Evolutionary conservation across 2,329 filamentous ascomycete genomes (phyloP).

Genomic region (Tolypocladium ovalisporum): DNA sequence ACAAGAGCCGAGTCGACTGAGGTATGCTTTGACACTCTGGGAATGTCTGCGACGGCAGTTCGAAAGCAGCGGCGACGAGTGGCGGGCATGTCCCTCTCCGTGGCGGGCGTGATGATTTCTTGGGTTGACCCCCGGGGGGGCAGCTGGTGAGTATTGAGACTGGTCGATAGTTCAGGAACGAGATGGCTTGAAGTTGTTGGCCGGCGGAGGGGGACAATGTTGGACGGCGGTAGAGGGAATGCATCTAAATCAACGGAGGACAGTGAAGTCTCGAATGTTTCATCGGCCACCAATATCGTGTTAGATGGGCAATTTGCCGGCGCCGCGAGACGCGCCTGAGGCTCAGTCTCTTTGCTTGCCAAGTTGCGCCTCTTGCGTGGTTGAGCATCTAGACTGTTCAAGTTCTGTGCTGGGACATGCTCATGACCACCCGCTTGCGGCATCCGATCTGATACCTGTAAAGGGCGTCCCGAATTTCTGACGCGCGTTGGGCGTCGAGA

Average conservation of each 20-base stretch:
- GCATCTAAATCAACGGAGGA: conserved; percentile 10
- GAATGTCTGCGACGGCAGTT: conserved; percentile 6
- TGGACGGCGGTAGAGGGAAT: conserved; percentile 11
- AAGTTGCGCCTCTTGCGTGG: background rate
- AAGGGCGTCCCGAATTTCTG: conserved; percentile 7
- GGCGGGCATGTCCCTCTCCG: background rate
- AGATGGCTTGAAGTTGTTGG: background rate
- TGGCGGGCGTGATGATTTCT: conserved; percentile 1
- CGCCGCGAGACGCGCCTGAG: background rate
- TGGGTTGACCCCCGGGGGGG: background rate
- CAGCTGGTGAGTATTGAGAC: background rate
- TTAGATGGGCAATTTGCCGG: background rate
- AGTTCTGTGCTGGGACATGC: background rate
- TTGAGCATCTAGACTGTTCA: too few relatives aligned
- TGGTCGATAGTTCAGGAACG: background rate
- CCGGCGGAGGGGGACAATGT: background rate
- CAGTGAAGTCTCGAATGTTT: conserved; percentile 7
- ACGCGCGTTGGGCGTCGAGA: conserved; percentile 13
- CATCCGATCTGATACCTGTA: background rate
- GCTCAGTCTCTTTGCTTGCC: background rate
- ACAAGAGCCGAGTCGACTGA: conserved; percentile 27
- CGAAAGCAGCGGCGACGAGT: conserved; percentile 3
- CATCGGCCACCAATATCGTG: background rate
- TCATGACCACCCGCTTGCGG: background rate
- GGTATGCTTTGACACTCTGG: conserved; percentile 15